phyloP scores from a whole-genome alignment of 257 asterid species.

The Solanum acaule region DNA sequence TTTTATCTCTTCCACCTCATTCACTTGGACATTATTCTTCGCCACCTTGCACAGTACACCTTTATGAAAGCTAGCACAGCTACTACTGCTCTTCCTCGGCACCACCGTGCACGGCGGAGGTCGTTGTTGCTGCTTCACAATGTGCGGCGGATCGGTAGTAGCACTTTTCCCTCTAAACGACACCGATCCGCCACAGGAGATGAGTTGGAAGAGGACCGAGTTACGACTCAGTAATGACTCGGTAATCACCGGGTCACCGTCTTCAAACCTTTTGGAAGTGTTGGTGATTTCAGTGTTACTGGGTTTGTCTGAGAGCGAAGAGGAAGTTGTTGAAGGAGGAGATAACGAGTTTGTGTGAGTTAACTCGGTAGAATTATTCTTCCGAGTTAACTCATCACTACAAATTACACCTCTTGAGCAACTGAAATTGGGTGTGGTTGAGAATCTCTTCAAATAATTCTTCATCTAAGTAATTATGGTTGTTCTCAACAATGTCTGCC shows the following conservation, averaged over 20 bases:
- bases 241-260: slow-evolving; percentile 29
- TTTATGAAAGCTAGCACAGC: slow-evolving; percentile 24
- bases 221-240: slow-evolving; percentile 53
- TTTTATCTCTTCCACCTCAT: slow-evolving; percentile 39
- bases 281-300: neutral
- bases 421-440: slow-evolving; percentile 13
- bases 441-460: slow-evolving; percentile 22
- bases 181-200: slow-evolving; percentile 71
- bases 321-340: slow-evolving; percentile 63
- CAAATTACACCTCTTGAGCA: slow-evolving; percentile 51
- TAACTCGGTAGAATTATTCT: slow-evolving; percentile 20
- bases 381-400: slow-evolving; percentile 19
- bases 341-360: slow-evolving; percentile 21
- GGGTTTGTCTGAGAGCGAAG: slow-evolving; percentile 46
- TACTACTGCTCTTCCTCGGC: slow-evolving; percentile 47
- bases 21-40: neutral
- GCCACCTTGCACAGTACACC: slow-evolving; percentile 36
- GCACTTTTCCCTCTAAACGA: slow-evolving; percentile 36
- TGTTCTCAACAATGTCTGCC: slow-evolving; percentile 11
- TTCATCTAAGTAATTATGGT: slow-evolving; percentile 8
- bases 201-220: slow-evolving; percentile 62
- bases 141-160: neutral
- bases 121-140: neutral
- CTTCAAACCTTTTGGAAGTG: slow-evolving; percentile 38
- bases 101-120: neutral